Percentiles rank a stretch among this genome's conserved stretches.
These are phyloP conservation scores for Nicotiana otophora DNA, from an alignment of 257 asterid genomes.

Conservation along the genomic window DNA sequence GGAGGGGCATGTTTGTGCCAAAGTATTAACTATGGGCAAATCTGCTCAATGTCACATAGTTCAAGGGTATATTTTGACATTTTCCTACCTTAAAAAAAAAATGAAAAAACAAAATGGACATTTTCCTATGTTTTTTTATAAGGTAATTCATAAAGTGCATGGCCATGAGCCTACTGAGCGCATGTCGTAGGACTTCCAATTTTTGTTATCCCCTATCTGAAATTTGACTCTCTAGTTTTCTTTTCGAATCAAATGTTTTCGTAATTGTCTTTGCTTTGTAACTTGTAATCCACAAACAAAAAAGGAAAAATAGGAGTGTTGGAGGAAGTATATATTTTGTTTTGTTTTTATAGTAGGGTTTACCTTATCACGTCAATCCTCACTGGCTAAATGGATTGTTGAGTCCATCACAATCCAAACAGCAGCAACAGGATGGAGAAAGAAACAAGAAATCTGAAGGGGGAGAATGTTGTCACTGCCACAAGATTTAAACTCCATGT, in stretches of 20 bases:
- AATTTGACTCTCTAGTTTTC: too few relatives aligned
- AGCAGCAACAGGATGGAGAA: conserved; percentile 16
- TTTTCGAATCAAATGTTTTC: too few relatives aligned
- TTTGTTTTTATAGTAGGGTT: conserved; percentile 19
- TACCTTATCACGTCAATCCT: conserved; percentile 27
- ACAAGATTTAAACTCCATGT: conserved; percentile 19
- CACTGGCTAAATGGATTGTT: conserved; percentile 25
- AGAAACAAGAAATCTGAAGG: conserved; percentile 36
- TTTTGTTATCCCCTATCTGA: too few relatives aligned
- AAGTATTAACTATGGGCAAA: too few relatives aligned
- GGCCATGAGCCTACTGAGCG: neutral
- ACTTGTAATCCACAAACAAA: too few relatives aligned
- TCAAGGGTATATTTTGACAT: too few relatives aligned
- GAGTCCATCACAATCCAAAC: conserved; percentile 20
- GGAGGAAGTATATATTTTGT: conserved; percentile 7
- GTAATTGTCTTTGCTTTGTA: too few relatives aligned
- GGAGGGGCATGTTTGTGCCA: too few relatives aligned
- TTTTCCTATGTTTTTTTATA: neutral
- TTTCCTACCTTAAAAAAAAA: too few relatives aligned
- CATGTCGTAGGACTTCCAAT: too few relatives aligned
- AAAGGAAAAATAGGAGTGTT: neutral
- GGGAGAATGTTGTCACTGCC: conserved; percentile 25
- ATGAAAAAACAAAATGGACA: too few relatives aligned
- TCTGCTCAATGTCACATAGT: too few relatives aligned
- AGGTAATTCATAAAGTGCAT: neutral